phyloP scores from a whole-genome alignment of 2,329 filamentous ascomycete genomes.

The Geosmithia putterillii region DNA sequence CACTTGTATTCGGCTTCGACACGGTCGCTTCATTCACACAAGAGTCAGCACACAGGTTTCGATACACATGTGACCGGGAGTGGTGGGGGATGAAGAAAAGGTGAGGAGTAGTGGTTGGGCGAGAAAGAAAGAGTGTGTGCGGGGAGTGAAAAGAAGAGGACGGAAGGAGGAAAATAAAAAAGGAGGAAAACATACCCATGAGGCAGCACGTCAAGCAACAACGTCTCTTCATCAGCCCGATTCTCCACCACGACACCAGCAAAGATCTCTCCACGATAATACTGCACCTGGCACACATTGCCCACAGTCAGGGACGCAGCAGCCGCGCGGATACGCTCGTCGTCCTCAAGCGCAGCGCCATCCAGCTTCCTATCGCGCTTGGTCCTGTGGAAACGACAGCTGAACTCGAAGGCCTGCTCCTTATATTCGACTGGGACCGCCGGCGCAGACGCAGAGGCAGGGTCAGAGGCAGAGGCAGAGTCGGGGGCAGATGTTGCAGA shows the following conservation, averaged over 20 bases:
- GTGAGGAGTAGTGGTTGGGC: too few species aligned
- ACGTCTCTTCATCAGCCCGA: conserved; percentile 56
- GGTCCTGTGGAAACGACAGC: conserved; percentile 84
- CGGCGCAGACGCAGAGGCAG: too few species aligned
- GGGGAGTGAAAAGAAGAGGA: not conserved
- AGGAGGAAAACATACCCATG: conserved; percentile 55
- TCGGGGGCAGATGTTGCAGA: too few species aligned
- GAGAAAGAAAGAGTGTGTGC: not conserved
- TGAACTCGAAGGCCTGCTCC: conserved; percentile 83
- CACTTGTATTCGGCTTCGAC: conserved; percentile 80
- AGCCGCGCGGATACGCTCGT: conserved; percentile 54
- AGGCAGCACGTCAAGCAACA: conserved; percentile 75
- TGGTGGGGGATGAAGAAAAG: too few species aligned
- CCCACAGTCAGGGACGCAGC: conserved; percentile 57
- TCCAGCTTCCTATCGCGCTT: conserved; percentile 72
- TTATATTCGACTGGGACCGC: too few species aligned
- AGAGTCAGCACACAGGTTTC: too few species aligned
- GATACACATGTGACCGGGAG: too few species aligned
- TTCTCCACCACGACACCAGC: conserved; percentile 84
- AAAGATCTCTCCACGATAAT: conserved; percentile 75
- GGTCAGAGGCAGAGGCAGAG: too few species aligned
- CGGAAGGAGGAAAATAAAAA: too few species aligned
- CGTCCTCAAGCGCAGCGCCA: conserved; percentile 56
- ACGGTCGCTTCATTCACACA: conserved; percentile 38
- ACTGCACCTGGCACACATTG: conserved; percentile 79